Percentiles rank a stretch among this genome's conserved stretches.
phyloP scores from a whole-genome alignment of 2,329 filamentous ascomycete species.

The Basipetospora chlamydospora region DNA sequence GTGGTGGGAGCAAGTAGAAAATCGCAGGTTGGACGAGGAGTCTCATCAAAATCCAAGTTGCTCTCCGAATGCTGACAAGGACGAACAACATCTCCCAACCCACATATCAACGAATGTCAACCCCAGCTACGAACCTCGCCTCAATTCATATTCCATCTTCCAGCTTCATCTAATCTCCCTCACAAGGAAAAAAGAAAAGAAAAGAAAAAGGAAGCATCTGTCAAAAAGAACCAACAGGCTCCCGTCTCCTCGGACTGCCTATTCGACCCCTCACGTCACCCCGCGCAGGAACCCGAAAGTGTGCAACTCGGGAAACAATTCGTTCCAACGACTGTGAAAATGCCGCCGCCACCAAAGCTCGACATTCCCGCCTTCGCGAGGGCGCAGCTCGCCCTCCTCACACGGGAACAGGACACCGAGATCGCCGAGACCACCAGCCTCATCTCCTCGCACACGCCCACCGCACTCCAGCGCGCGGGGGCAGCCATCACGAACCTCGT shows the following conservation, averaged over 20 bases:
- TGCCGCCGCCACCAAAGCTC: conserved; percentile 27
- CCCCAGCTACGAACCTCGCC: no score
- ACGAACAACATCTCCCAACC: no score
- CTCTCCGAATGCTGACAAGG: no score
- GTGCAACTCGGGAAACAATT: no score
- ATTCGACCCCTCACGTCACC: no score
- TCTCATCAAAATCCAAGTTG: no score
- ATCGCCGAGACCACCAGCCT: conserved; percentile 54
- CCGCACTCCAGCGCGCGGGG: conserved; percentile 59
- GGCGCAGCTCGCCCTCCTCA: conserved; percentile 56
- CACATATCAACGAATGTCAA: no score
- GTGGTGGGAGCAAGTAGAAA: no score
- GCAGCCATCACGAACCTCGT: conserved; percentile 64
- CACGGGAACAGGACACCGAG: conserved; percentile 58
- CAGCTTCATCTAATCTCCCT: not conserved
- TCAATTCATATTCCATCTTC: no score
- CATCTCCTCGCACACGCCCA: conserved; percentile 52
- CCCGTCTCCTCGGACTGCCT: conserved; percentile 3
- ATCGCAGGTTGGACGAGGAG: no score
- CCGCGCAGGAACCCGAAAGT: no score
- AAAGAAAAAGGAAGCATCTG: not conserved
- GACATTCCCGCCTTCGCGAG: conserved; percentile 55
- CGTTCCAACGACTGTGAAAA: no score
- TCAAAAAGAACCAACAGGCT: not conserved
- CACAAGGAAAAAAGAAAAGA: not conserved